Evolutionary conservation across 148 eudicot species (phyloP).

Genomic region (Talinum fruticosum): DNA sequence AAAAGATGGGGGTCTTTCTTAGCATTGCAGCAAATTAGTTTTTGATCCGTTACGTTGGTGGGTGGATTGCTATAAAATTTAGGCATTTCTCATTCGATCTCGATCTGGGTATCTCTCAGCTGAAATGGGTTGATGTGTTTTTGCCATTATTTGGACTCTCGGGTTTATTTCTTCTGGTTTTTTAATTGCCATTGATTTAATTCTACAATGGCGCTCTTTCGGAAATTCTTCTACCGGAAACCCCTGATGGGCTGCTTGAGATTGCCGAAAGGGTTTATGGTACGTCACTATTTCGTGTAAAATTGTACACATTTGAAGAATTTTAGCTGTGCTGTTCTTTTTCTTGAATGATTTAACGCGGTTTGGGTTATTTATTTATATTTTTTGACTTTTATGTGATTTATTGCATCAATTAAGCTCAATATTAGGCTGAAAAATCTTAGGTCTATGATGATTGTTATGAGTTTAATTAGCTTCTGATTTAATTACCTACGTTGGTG

Average conservation of each 20-base stretch:
- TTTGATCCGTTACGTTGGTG: conserved; percentile 10
- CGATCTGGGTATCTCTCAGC: conserved; percentile 27
- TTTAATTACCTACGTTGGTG: neutral
- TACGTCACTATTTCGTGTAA: conserved; percentile 27
- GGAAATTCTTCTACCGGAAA: conserved; percentile 69
- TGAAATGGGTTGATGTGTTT: conserved; percentile 29
- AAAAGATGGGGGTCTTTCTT: conserved; percentile 35
- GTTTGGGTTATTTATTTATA: neutral
- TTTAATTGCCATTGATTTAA: neutral
- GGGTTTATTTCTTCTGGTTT: conserved; percentile 3
- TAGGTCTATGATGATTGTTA: neutral
- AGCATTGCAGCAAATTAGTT: conserved; percentile 25
- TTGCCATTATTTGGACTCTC: conserved; percentile 14
- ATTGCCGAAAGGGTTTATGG: conserved; percentile 91
- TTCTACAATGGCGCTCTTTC: conserved; percentile 57
- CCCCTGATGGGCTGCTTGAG: conserved; percentile 93
- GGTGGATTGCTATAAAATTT: neutral
- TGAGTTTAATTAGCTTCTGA: neutral
- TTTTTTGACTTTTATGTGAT: conserved; percentile 9
- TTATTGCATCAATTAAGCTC: neutral
- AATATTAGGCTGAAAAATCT: neutral
- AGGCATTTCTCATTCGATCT: neutral
- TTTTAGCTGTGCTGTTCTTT: neutral
- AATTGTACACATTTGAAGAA: conserved; percentile 7
- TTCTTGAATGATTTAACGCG: conserved; percentile 1